These are phyloP conservation scores for Trichosporon sp. DNA, from an alignment of 1,284 basidiomycete genomes.

Conservation along the genomic window DNA sequence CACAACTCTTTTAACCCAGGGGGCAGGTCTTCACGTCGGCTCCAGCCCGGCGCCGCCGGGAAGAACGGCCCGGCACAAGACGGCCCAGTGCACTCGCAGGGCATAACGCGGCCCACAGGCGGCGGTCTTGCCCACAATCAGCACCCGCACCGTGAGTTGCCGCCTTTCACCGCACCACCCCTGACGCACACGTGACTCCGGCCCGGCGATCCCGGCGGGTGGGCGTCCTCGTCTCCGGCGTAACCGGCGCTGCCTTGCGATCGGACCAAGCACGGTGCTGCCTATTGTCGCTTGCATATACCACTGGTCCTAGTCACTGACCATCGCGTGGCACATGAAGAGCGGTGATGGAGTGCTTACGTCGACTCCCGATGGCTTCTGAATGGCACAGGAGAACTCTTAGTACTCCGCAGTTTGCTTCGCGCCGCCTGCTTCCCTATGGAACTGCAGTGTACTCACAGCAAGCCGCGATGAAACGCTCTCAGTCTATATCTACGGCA, in stretches of 20 bases:
- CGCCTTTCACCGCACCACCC: neutral
- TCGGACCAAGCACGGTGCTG: neutral
- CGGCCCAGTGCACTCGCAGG: neutral
- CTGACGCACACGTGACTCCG: neutral
- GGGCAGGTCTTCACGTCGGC: neutral
- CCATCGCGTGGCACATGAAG: neutral
- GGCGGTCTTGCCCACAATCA: neutral
- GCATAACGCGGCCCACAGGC: neutral
- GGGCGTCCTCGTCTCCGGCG: neutral
- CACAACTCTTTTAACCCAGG: neutral
- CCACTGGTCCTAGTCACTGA: neutral
- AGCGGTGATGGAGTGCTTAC: no score
- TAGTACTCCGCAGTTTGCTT: no score
- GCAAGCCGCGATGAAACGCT: no score
- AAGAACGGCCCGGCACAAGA: conserved; percentile 1
- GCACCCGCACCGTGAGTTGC: neutral
- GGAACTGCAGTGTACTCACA: no score
- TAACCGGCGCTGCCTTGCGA: no score
- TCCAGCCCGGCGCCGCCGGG: neutral
- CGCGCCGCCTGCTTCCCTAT: no score
- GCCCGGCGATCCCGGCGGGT: neutral
- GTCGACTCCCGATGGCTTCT: no score
- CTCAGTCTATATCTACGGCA: no score
- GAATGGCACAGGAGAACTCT: no score
- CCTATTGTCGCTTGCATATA: neutral